A percentile compares a stretch with the other conserved stretches of the same genome.
These are phyloP conservation scores for Climacium dendroides DNA, from an alignment of 225 moss, liverwort and hornwort species.

Conservation along the genomic window DNA sequence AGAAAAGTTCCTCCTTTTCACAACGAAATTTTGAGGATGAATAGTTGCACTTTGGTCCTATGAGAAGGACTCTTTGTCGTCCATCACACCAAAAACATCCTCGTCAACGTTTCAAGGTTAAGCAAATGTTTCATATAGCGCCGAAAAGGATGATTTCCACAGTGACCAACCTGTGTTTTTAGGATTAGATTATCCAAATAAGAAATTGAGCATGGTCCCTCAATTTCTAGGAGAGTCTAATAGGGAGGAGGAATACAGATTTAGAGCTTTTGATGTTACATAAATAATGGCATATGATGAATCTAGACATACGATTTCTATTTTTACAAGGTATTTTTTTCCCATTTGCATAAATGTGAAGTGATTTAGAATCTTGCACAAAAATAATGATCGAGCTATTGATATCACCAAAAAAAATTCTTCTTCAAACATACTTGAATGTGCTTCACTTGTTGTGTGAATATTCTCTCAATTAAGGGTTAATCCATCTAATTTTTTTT, in stretches of 20 bases:
- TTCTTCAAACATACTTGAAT: neutral
- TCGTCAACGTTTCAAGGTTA: too few species aligned
- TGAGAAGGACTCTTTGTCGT: too few species aligned
- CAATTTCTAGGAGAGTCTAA: neutral
- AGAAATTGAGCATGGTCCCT: neutral
- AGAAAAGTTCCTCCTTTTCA: too few species aligned
- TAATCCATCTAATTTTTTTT: neutral
- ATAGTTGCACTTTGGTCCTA: too few species aligned
- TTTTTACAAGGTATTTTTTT: neutral
- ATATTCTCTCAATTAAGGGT: neutral
- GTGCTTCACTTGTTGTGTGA: neutral
- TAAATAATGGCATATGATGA: neutral
- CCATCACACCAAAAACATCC: too few species aligned
- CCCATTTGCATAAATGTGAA: neutral
- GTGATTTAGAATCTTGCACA: neutral
- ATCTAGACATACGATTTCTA: neutral
- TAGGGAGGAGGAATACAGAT: neutral
- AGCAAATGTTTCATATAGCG: too few species aligned
- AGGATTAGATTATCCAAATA: neutral
- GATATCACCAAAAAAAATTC: neutral
- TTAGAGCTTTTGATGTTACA: neutral
- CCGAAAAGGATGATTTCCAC: too few species aligned
- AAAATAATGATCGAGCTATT: neutral
- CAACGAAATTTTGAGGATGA: too few species aligned
- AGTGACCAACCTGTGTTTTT: accelerated